These are phyloP conservation scores for Puccinia sorghi DNA, from an alignment of 1,284 basidiomycete genomes.

Conservation along the genomic window DNA sequence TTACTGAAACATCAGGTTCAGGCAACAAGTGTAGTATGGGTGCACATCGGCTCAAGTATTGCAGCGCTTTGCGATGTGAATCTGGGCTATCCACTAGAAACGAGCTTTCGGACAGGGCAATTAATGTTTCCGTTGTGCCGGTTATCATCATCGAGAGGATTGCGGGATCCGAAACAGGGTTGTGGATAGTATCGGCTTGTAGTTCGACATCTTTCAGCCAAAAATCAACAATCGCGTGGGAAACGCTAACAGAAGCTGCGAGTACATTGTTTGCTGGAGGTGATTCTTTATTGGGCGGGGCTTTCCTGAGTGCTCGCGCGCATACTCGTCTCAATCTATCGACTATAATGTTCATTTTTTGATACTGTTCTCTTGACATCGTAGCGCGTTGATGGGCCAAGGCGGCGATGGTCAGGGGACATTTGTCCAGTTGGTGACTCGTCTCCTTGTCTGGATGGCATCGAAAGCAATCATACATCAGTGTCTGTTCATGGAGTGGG, in stretches of 20 bases:
- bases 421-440: constrained; percentile 25
- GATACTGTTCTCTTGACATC: constrained; percentile 21
- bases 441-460: constrained; percentile 20
- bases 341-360: constrained; percentile 12
- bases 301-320: constrained; percentile 29
- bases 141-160: constrained; percentile 39
- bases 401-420: constrained; percentile 19
- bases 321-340: constrained; percentile 39
- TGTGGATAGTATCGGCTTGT: neutral
- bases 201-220: constrained; percentile 36
- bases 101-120: constrained; percentile 35
- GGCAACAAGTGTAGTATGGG: constrained; percentile 24
- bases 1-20: constrained; percentile 38
- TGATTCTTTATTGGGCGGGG: neutral
- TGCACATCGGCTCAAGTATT: constrained; percentile 28
- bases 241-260: constrained; percentile 25
- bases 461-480: neutral
- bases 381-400: constrained; percentile 25
- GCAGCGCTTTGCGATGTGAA: constrained; percentile 33
- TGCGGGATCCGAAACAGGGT: neutral
- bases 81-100: constrained; percentile 22
- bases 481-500: neutral
- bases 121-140: constrained; percentile 35
- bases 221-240: constrained; percentile 24
- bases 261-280: constrained; percentile 5